Evolutionary conservation across 2,329 filamentous ascomycete species (phyloP).

Genomic region (Verticillium dahliae): DNA sequence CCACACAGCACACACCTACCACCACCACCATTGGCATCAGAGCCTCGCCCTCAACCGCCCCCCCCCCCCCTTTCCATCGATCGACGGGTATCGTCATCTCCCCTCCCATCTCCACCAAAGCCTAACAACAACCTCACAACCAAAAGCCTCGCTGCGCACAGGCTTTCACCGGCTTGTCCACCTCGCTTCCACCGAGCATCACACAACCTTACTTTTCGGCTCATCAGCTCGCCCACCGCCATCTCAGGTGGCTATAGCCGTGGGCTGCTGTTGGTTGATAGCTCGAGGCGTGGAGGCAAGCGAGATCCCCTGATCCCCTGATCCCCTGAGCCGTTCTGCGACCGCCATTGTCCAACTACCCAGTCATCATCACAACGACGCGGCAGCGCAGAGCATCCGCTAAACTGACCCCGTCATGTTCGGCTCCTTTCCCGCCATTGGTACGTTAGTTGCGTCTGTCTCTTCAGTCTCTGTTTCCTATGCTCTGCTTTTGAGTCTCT

Average conservation of each 20-base stretch:
- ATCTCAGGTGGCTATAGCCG: background rate
- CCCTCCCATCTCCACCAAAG: no score
- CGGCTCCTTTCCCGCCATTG: conserved; percentile 30
- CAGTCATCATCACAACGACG: background rate
- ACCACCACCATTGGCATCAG: background rate
- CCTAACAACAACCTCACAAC: no score
- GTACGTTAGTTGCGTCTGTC: conserved; percentile 22
- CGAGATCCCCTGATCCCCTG: background rate
- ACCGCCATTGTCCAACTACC: background rate
- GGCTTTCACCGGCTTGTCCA: background rate
- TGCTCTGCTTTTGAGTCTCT: background rate
- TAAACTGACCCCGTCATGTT: conserved; percentile 27
- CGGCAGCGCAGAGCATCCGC: background rate
- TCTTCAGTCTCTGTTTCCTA: conserved; percentile 1
- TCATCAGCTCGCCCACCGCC: background rate
- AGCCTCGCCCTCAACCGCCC: background rate
- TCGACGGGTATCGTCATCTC: background rate
- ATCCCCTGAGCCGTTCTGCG: background rate
- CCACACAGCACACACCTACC: background rate
- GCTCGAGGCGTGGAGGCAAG: background rate
- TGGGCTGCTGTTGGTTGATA: background rate
- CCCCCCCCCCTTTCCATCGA: background rate
- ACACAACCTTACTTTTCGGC: background rate
- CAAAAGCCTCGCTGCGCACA: background rate
- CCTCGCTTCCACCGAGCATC: background rate